Base-by-base conservation (phyloP, 257 asterid species). In the Jaltomata sinuosa region DNA sequence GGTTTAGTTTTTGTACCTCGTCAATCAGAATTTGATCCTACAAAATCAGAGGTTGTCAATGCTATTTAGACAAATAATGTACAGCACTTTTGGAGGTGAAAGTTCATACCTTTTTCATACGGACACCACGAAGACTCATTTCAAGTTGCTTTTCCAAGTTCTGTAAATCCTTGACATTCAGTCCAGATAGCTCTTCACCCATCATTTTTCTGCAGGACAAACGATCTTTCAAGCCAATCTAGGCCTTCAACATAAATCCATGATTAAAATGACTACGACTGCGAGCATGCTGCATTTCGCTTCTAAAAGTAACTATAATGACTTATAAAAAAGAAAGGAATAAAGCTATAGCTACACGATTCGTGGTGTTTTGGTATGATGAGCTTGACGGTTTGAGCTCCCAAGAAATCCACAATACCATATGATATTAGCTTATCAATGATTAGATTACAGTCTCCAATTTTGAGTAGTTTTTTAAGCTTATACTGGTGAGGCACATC, bases 181-280 rank as follows among this genome's bases (percentile, higher is more conserved):
- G 83, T 84, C 93, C 91, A 76, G 92, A 89, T 86, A 94, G 93
- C 67, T 92, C 97, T 86, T 92, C 94, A 8, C 97, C 97, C 92
- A 87, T 89, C 87, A 94, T 84, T 84, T 89, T 85, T 91, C 97
- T 94, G 91, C 54, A 19, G 9, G 42, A 47, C 45, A 76, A 76
- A 18, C 18, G 16, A 76, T 25, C 27, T 76, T 15, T 76, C 15
- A 47, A 47, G 81, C 54, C 55, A 40, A 74, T 25, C 69, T 27
- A 61, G 69, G 69, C 69, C 69, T 61, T 11, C 11, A 61, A 61
- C 19, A 61, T 61, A 59, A 61, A 25, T 74, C 80, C 57, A 74
- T 15, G 7, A 31, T 8, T 72, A 65, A 65, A 65, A 65, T 45
- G n/a, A 22, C n/a, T 14, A 15, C 8, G 80, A 42, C 38, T 40